A percentile compares a stretch with the other conserved stretches of the same genome.
phyloP scores from a whole-genome alignment of 2,329 filamentous ascomycete species.

The Neurospora sp. region DNA sequence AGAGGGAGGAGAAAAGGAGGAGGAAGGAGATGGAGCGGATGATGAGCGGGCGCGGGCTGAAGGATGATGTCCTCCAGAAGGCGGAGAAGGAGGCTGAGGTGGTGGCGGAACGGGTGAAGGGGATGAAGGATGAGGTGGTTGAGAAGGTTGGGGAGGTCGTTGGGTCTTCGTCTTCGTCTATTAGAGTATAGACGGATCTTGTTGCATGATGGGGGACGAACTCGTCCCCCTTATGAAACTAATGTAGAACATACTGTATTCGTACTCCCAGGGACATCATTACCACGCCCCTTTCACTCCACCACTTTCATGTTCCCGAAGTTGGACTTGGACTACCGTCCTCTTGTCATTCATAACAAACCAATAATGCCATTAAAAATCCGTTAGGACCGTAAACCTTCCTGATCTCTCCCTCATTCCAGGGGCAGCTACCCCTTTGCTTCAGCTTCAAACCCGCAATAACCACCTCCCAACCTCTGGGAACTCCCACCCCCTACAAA shows the following conservation, averaged over 20 bases:
- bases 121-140: neutral
- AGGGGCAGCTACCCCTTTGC: too few species aligned
- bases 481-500: conserved; percentile 28
- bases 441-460: neutral
- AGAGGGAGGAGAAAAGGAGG: conserved; percentile 58
- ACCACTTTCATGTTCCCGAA: neutral
- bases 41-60: neutral
- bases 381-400: neutral
- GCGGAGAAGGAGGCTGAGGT: neutral
- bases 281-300: neutral
- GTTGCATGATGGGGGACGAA: too few species aligned
- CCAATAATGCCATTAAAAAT: neutral
- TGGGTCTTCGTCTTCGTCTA: neutral
- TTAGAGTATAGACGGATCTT: neutral
- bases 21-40: conserved; percentile 34
- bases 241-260: neutral
- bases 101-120: neutral
- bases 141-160: neutral
- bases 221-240: neutral
- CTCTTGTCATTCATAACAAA: neutral
- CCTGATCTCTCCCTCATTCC: neutral
- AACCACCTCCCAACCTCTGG: neutral
- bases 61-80: neutral
- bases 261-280: neutral
- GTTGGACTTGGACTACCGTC: neutral